Evolutionary conservation across 2,329 filamentous ascomycete species (phyloP).

Genomic region (Tolypocladium ophioglossoides): DNA sequence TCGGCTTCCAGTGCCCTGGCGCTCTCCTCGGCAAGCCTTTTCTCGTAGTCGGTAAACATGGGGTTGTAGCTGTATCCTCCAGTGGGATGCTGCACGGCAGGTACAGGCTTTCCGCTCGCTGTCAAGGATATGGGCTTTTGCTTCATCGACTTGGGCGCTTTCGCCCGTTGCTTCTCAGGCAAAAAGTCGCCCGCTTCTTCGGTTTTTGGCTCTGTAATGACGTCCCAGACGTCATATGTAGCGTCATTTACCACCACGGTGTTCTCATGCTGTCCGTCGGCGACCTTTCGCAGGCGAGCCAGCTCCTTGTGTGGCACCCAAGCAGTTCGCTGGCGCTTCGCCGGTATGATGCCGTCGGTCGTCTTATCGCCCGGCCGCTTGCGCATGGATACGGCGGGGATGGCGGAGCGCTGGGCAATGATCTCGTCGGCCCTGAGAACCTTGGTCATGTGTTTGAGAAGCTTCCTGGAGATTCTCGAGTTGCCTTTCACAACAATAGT

Average conservation of each 20-base stretch:
- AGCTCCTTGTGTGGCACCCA: conserved; percentile 83
- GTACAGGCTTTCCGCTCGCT: conserved; percentile 69
- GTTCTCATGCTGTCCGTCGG: conserved; percentile 56
- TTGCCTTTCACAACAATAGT: conserved; percentile 69
- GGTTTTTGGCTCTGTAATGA: conserved; percentile 29
- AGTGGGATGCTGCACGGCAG: conserved; percentile 67
- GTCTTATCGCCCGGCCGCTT: conserved; percentile 66
- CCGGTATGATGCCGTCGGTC: conserved; percentile 60
- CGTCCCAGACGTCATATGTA: conserved; percentile 71
- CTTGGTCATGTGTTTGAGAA: conserved; percentile 60
- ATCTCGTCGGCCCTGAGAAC: conserved; percentile 86
- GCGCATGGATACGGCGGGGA: conserved; percentile 66
- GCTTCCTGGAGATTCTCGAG: conserved; percentile 50
- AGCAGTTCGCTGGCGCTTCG: conserved; percentile 66
- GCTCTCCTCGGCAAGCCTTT: conserved; percentile 62
- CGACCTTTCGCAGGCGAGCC: conserved; percentile 64
- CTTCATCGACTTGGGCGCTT: conserved; percentile 65
- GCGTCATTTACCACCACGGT: conserved; percentile 48
- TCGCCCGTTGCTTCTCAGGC: conserved; percentile 52
- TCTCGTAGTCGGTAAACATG: conserved; percentile 73
- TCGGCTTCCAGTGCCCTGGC: conserved; percentile 72
- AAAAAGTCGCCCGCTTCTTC: conserved; percentile 43
- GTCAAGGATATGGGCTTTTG: conserved; percentile 70
- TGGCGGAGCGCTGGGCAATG: conserved; percentile 68
- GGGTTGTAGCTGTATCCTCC: conserved; percentile 92